phyloP scores from a whole-genome alignment of 371 early-diverging fungal species.

The Fennellomyces sp. region DNA sequence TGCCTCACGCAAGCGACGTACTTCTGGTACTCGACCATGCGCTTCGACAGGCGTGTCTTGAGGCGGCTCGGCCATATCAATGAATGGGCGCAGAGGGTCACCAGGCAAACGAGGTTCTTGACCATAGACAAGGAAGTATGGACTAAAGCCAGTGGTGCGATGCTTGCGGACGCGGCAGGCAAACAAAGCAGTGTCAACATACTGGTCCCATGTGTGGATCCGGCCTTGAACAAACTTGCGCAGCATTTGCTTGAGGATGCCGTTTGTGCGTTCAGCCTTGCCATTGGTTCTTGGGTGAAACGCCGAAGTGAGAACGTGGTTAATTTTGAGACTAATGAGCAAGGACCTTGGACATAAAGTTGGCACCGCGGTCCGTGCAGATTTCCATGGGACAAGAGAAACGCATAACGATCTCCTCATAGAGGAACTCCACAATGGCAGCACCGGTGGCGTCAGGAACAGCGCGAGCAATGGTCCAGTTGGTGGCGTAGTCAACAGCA shows the following conservation, averaged over 20 bases:
- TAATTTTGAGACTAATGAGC: background rate
- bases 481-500: constrained; percentile 45
- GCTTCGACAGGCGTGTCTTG: too few relatives aligned
- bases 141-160: constrained; percentile 9
- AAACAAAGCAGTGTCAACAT: constrained; percentile 11
- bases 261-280: constrained; percentile 25
- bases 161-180: constrained; percentile 18
- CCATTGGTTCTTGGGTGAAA: constrained; percentile 26
- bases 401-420: constrained; percentile 32
- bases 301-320: constrained; percentile 21
- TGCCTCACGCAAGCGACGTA: too few relatives aligned
- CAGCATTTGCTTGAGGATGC: constrained; percentile 6
- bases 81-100: background rate
- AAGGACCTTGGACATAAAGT: constrained; percentile 17
- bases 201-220: constrained; percentile 12
- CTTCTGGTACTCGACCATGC: too few relatives aligned
- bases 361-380: constrained; percentile 24
- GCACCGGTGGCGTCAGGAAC: constrained; percentile 32
- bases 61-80: too few relatives aligned
- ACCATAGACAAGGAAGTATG: constrained; percentile 14
- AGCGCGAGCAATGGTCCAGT: constrained; percentile 41
- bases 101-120: background rate
- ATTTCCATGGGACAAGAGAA: constrained; percentile 34
- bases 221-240: background rate
- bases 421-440: constrained; percentile 14